Evolutionary conservation across 805 yeast species (phyloP), one percentile per base, ranked within the genome.

Genomic region (Yarrowia yakushimensis): DNA sequence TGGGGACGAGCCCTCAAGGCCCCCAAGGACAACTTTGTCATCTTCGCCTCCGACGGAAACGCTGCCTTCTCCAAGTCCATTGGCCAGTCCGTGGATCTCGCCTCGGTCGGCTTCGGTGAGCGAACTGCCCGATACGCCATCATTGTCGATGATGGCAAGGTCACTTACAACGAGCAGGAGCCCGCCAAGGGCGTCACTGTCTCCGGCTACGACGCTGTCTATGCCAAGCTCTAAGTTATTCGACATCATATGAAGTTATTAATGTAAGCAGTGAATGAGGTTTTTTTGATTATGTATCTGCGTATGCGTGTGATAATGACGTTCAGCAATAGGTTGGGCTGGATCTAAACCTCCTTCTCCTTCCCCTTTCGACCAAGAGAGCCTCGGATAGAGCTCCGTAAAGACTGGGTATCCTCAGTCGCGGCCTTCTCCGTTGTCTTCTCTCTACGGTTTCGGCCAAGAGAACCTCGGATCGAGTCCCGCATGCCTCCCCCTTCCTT

Each of bases 51-150:
- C 66, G 96, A 88, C 73, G 84, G 88, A 42, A 79, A 79, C 64
- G 85, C 85, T 61, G 74, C 74, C 36, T 84, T 88, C 73, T 81
- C 89, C 65, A 75, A 76, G 69, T 71, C 81, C 33, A 74, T 86
- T 63, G 96, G 92, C 52, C 81, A 82, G 65, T 76, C 79, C 45
- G 72, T 79, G 60, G 86, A 85, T 68, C 78, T 81, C 63, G 80
- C 82, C 59, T 79, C 79, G 22, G 77, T 71, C 61, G 88, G 83
- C 27, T 73, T 83, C 66, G 85, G 86, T 23, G 71, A 75, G 63
- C 81, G 92, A 76, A 82, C 88, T 61, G 78, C 79, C 66, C 83
- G 97, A 76, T 89, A 84, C 76, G 90, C 93, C 45, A 76, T 86
- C 63, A 78, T 90, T 65, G 84, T 88, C 60, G 85, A 83, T 68